Percentiles rank a stretch among this genome's conserved stretches.
These are phyloP conservation scores for Pestalotiopsis sp. DNA, from an alignment of 2,329 filamentous ascomycete species.

Conservation along the genomic window DNA sequence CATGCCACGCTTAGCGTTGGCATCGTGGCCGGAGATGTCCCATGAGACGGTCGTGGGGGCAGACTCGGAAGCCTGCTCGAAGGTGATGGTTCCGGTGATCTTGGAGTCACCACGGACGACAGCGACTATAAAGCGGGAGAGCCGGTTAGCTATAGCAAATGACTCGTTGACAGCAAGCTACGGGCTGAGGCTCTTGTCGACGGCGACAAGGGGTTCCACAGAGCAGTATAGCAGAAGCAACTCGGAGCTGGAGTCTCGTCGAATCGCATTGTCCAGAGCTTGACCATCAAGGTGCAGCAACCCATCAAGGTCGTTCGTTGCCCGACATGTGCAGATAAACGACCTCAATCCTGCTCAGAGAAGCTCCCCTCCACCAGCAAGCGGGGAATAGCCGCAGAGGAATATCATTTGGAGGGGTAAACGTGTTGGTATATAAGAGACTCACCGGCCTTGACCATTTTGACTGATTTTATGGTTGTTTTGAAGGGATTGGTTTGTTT, in stretches of 20 bases:
- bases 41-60: constrained; percentile 84
- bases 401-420: constrained; percentile 21
- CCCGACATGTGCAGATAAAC: constrained; percentile 40
- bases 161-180: constrained; percentile 15
- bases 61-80: constrained; percentile 87
- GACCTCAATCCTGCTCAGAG: constrained; percentile 61
- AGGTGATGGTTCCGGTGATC: constrained; percentile 89
- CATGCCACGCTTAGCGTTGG: constrained; percentile 96
- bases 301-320: constrained; percentile 46
- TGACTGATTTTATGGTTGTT: constrained; percentile 54
- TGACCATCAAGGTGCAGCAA: constrained; percentile 30
- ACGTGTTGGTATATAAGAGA: constrained; percentile 17
- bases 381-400: constrained; percentile 8
- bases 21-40: constrained; percentile 89
- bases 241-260: constrained; percentile 3
- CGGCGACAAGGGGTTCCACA: constrained; percentile 20
- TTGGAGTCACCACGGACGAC: constrained; percentile 98
- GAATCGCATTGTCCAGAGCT: constrained; percentile 15
- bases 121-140: constrained; percentile 65
- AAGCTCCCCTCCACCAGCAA: constrained; percentile 27
- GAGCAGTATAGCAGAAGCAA: neutral
- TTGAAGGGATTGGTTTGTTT: constrained; percentile 18
- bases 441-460: constrained; percentile 87
- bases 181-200: constrained; percentile 3
- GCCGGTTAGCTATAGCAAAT: constrained; percentile 22